A percentile compares a stretch with the other conserved stretches of the same genome.
These are phyloP conservation scores for Larix kaempferi DNA, from an alignment of 75 land plant species.

Conservation along the genomic window DNA sequence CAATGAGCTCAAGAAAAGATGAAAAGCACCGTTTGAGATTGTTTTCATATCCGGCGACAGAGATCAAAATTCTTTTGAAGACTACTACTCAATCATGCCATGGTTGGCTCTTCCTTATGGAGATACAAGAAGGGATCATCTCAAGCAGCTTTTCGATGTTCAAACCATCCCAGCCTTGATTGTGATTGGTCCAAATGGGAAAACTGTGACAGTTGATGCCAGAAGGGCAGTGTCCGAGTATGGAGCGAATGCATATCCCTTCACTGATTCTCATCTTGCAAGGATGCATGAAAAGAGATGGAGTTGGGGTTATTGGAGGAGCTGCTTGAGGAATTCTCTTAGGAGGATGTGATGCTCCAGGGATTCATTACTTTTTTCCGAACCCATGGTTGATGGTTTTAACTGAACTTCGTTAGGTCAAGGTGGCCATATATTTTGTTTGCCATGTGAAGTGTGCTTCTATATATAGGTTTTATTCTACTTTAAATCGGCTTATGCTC, in stretches of 20 bases:
- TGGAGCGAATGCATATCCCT: slow-evolving; percentile 60
- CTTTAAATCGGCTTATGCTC: too few species aligned
- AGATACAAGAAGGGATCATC: slow-evolving; percentile 30
- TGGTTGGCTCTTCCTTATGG: slow-evolving; percentile 72
- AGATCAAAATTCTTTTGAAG: slow-evolving; percentile 50
- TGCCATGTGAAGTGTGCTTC: too few species aligned
- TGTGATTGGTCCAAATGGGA: slow-evolving; percentile 55
- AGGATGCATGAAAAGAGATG: slow-evolving; percentile 18
- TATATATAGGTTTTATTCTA: too few species aligned
- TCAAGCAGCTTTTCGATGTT: slow-evolving; percentile 39
- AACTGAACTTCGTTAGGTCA: too few species aligned
- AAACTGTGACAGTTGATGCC: slow-evolving; percentile 48
- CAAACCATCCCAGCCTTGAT: slow-evolving; percentile 48
- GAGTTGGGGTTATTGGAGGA: slow-evolving; percentile 4
- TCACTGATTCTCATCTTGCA: slow-evolving; percentile 37
- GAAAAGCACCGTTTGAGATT: slow-evolving; percentile 38
- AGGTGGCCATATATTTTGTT: too few species aligned
- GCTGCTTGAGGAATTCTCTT: slow-evolving; percentile 19
- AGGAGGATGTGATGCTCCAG: not conserved
- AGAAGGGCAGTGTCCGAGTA: slow-evolving; percentile 22
- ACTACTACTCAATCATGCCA: slow-evolving; percentile 54
- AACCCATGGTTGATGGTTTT: too few species aligned
- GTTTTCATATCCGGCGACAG: slow-evolving; percentile 61
- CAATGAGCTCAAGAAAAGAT: slow-evolving; percentile 49
- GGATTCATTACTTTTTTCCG: too few species aligned